These are phyloP conservation scores for Pisolithus microcarpus DNA, from an alignment of 768 basidiomycete genomes.

Conservation along the genomic window DNA sequence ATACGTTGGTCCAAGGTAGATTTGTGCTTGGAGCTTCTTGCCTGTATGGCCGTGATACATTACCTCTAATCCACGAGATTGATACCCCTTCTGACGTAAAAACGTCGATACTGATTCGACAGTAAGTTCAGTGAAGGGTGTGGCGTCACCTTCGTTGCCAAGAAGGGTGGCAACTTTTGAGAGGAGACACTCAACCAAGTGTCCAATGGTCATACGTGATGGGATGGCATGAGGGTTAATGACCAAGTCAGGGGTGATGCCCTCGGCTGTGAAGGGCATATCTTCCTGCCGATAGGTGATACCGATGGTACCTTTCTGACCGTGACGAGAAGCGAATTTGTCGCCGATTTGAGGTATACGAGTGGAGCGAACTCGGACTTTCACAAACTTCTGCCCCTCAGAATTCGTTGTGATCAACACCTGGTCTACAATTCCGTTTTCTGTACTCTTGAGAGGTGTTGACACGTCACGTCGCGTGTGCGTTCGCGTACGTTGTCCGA, in stretches of 20 bases:
- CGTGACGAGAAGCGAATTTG: conserved; percentile 99
- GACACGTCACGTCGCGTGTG: conserved; percentile 96
- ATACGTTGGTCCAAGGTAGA: conserved; percentile 98
- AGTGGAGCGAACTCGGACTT: conserved; percentile 91
- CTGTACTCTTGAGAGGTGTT: conserved; percentile 95
- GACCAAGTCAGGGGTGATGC: conserved; percentile 93
- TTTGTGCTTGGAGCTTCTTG: conserved; percentile 94
- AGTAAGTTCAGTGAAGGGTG: conserved; percentile 96
- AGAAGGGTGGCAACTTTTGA: conserved; percentile 95
- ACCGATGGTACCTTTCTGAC: conserved; percentile 99
- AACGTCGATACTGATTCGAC: conserved; percentile 96
- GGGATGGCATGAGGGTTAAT: conserved; percentile 99
- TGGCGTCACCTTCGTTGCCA: conserved; percentile 97
- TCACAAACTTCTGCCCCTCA: conserved; percentile 97
- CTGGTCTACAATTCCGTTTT: conserved; percentile 96
- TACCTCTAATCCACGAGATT: conserved; percentile 93
- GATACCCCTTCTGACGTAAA: conserved; percentile 85
- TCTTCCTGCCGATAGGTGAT: conserved; percentile 99
- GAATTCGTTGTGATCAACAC: conserved; percentile 94
- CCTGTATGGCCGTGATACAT: conserved; percentile 99
- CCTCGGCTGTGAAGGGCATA: conserved; percentile 98
- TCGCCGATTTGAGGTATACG: conserved; percentile 98
- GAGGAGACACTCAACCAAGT: conserved; percentile 95
- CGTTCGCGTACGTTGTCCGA: conserved; percentile 89
- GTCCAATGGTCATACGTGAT: conserved; percentile 99